phyloP scores from a whole-genome alignment of 176 grass and related monocot species.

The Carex myosuroides region DNA sequence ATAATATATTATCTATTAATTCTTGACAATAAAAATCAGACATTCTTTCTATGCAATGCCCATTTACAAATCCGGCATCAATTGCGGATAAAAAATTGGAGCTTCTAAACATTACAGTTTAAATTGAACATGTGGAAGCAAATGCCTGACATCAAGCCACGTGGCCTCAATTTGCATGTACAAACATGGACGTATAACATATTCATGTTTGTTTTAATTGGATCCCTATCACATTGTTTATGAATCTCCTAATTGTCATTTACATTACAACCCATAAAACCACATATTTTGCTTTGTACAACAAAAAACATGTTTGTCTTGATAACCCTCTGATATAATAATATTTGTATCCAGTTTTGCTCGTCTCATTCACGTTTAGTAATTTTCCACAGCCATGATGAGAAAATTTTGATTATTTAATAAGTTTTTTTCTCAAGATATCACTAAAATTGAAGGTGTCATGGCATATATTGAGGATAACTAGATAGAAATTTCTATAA shows the following conservation, averaged over 20 bases:
- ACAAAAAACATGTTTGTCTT: neutral
- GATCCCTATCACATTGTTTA: constrained; percentile 9
- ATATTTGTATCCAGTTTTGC: neutral
- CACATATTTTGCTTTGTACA: neutral
- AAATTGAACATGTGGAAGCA: constrained; percentile 9
- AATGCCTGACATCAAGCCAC: neutral
- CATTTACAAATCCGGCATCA: neutral
- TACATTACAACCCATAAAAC: constrained; percentile 1
- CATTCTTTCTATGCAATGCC: neutral
- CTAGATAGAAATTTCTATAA: neutral
- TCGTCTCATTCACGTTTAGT: neutral
- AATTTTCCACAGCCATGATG: neutral
- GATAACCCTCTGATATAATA: neutral
- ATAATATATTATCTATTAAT: neutral
- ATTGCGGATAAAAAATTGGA: neutral
- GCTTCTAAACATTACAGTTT: neutral
- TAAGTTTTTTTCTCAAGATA: neutral
- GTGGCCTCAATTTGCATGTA: neutral
- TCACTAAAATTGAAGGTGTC: constrained; percentile 1
- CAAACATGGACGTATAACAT: constrained; percentile 10
- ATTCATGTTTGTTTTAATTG: neutral
- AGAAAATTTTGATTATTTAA: neutral
- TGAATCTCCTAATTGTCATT: constrained; percentile 11
- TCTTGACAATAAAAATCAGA: neutral
- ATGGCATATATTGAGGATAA: neutral